Evolutionary conservation across 441 rosid genomes (phyloP), one percentile per base, ranked within the genome.

Genomic region (Gossypium davidsonii): DNA sequence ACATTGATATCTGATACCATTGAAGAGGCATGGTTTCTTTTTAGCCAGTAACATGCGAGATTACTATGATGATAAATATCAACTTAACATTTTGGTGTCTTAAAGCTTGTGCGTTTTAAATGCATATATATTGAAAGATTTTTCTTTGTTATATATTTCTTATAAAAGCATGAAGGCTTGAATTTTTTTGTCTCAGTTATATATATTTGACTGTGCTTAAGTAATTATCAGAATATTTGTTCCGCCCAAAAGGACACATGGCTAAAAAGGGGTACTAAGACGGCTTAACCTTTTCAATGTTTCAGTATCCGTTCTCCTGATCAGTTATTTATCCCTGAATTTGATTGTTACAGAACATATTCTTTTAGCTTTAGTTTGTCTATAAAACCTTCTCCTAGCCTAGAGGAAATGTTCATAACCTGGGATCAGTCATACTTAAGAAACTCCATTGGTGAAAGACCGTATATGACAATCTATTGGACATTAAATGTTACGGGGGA

Each of bases 61-160:
- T 44, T 64, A 46, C 9, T 4, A 34, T 53, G 70, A 23, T 61
- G 70, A 23, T 46, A 44, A 37, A 46, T 66, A 23, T 66, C 10
- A 46, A 66, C 56, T 44, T 42, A 23, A 20, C 25, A 21, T 44
- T 44, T 21, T 44, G 70, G 18, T 66, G 55, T 66, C 18, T 7
- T 66, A 21, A 46, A 63, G 51, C n/a, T 12, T 44, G 4, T 65
- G 70, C 6, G 3, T 21, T 25, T 37, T 14, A 14, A 66, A 11
- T 66, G 20, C 25, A 18, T 63, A 21, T 46, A 14, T 46, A 48
- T 66, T 23, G 39, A 67, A 67, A 46, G 71, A 37, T 46, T 25
- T 67, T 48, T 34, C 37, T 46, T n/a, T 67, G 71, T 67, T 67
- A 25, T 44, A 42, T 65, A 65, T 65, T 12, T 65, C 18, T 44